Conservation (phyloP, 176 grass and related monocot species). For the Oryza punctata region DNA sequence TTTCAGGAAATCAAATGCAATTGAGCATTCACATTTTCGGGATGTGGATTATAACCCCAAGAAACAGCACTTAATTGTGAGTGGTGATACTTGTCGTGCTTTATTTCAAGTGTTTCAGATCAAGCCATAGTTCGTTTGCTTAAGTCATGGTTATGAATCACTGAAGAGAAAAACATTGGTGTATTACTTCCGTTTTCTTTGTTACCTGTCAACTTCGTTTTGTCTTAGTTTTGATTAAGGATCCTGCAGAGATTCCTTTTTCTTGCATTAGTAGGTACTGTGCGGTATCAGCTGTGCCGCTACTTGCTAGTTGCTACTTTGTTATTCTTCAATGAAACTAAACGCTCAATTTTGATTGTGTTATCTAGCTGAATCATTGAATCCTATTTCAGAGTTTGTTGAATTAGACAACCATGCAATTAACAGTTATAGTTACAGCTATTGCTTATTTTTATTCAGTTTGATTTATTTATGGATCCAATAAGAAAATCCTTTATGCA, state of each 20-base stretch:
- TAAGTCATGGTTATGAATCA: slow-evolving; percentile 12
- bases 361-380: not conserved
- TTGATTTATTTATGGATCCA: slow-evolving; percentile 22
- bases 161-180: not conserved
- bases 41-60: slow-evolving; percentile 98
- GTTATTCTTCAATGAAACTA: not conserved
- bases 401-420: not conserved
- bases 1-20: slow-evolving; percentile 69
- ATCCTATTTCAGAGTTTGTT: not conserved
- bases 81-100: slow-evolving; percentile 23
- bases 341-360: slow-evolving; percentile 16
- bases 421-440: slow-evolving; percentile 26
- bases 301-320: not conserved
- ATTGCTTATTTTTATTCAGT: slow-evolving; percentile 24
- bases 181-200: not conserved
- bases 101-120: slow-evolving; percentile 34
- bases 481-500: not conserved
- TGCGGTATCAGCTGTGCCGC: slow-evolving; percentile 20
- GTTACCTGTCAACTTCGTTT: slow-evolving; percentile 30
- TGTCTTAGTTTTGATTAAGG: slow-evolving; percentile 1
- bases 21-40: slow-evolving; percentile 82
- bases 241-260: not conserved
- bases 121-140: slow-evolving; percentile 7
- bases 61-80: slow-evolving; percentile 88
- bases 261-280: slow-evolving; percentile 10